Conservation (phyloP, 2,329 filamentous ascomycete species). For the Colletotrichum kahawae region DNA sequence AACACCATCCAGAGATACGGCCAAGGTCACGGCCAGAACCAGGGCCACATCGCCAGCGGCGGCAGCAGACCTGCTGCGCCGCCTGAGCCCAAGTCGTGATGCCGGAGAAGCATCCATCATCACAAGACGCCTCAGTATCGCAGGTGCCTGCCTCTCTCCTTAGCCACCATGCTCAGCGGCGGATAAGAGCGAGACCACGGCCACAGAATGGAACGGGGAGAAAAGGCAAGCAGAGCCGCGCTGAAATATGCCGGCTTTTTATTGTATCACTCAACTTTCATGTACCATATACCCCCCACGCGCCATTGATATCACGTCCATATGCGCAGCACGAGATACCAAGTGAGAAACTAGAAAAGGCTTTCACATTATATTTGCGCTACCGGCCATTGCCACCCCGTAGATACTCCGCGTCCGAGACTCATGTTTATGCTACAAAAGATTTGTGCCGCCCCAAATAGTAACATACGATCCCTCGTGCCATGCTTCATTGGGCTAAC, state of each 20-base stretch:
- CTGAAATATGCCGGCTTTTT: not conserved
- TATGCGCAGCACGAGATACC: not conserved
- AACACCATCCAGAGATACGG: not conserved
- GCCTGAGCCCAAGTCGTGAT: not conserved
- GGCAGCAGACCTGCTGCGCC: not conserved
- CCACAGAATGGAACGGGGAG: no score
- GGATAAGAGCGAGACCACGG: not conserved
- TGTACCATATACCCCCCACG: not conserved
- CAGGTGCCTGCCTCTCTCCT: not conserved
- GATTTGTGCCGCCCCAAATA: not conserved
- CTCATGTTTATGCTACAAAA: not conserved
- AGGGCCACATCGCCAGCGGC: not conserved
- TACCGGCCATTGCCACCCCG: not conserved
- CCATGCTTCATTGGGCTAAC: not conserved
- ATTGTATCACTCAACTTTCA: not conserved
- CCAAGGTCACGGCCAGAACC: not conserved
- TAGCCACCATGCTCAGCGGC: not conserved
- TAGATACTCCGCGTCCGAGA: not conserved
- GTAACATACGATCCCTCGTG: not conserved
- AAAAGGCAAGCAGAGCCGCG: not conserved
- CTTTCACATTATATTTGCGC: not conserved
- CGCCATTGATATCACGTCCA: not conserved
- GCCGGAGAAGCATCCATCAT: no score
- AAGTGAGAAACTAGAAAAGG: not conserved
- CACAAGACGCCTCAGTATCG: not conserved